These are phyloP conservation scores for Solanum pennellii DNA, from an alignment of 257 asterid species.

Conservation along the genomic window DNA sequence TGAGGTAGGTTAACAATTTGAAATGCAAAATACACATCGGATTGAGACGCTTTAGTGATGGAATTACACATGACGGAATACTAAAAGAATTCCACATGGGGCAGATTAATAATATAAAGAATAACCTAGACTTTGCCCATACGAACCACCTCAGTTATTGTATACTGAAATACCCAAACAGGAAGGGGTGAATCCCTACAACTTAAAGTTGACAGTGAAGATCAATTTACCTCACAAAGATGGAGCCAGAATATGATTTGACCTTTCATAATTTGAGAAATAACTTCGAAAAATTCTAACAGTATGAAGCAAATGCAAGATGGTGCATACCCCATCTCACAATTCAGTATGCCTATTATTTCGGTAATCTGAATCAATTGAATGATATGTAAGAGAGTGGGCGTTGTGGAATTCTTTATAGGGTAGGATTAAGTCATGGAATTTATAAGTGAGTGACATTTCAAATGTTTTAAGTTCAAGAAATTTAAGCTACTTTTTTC, in stretches of 20 bases:
- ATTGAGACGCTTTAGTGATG: background rate
- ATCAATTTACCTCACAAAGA: background rate
- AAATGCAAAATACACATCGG: background rate
- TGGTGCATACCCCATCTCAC: background rate
- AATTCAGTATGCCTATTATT: background rate
- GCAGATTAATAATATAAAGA: background rate
- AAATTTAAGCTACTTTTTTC: background rate
- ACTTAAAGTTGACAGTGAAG: background rate
- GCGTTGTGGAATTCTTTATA: background rate
- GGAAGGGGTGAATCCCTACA: background rate
- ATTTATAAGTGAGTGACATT: background rate
- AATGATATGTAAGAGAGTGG: background rate
- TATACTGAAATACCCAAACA: background rate
- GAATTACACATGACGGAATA: background rate
- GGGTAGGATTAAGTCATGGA: background rate
- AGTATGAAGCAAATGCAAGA: background rate
- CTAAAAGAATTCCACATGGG: background rate
- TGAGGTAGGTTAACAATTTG: background rate
- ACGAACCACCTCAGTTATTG: background rate
- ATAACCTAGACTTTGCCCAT: background rate
- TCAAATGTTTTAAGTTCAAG: background rate
- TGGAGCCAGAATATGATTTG: background rate
- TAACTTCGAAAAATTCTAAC: background rate
- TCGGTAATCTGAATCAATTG: background rate
- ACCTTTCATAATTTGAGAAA: background rate